phyloP scores from a whole-genome alignment of 257 asterid species.

The Solanum appendiculatum region DNA sequence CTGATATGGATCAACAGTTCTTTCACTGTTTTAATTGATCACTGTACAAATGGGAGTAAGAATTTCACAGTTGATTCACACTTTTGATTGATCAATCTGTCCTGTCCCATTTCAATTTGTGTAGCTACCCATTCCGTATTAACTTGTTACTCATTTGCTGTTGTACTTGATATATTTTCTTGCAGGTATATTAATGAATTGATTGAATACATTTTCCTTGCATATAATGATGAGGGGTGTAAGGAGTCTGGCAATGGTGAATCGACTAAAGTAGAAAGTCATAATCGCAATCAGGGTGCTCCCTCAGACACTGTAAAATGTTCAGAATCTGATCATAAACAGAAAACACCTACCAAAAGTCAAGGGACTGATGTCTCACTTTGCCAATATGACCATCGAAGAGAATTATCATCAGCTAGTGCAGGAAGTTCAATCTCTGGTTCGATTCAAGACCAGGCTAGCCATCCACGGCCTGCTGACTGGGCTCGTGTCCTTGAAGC shows the following conservation, averaged over 20 bases:
- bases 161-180: not conserved
- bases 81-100: not conserved
- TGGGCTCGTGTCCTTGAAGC: slow-evolving; percentile 94
- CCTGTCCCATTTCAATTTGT: not conserved
- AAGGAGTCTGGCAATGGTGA: slow-evolving; percentile 28
- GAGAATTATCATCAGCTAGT: slow-evolving; percentile 21
- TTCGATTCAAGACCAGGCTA: slow-evolving; percentile 30
- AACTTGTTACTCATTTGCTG: not conserved
- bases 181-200: slow-evolving; percentile 88
- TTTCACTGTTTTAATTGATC: not conserved
- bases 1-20: not conserved
- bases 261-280: slow-evolving; percentile 28
- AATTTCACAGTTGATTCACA: not conserved
- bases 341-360: slow-evolving; percentile 17
- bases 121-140: not conserved
- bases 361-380: slow-evolving; percentile 28
- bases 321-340: slow-evolving; percentile 28
- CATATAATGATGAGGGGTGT: slow-evolving; percentile 46
- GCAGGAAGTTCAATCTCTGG: slow-evolving; percentile 24
- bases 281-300: slow-evolving; percentile 20
- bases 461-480: slow-evolving; percentile 51
- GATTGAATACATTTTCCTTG: slow-evolving; percentile 69
- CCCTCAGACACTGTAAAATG: slow-evolving; percentile 30
- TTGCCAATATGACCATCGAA: slow-evolving; percentile 31
- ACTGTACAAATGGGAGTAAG: not conserved